Evolutionary conservation across 2,329 filamentous ascomycete species (phyloP), one percentile per base, ranked within the genome.

Genomic region (Clonostachys chloroleuca): DNA sequence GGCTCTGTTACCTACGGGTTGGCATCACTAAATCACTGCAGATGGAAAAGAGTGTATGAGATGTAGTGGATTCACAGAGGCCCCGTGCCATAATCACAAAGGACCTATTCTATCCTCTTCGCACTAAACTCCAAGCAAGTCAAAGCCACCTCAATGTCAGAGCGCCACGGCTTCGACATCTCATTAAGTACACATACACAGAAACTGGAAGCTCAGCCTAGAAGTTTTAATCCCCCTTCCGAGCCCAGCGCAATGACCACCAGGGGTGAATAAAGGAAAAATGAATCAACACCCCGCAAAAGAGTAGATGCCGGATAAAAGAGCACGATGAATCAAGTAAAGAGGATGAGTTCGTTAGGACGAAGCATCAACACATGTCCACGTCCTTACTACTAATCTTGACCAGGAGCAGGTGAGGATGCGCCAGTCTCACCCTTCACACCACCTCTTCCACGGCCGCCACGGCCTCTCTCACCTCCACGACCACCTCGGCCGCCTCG

Each of bases 401-500:
- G 70, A 51, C 74, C 64, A 46, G 76, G 70, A 37, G 79, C 79
- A 13, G 78, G 73, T 30, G 80, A 81, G 34, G 73, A 72, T 44
- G 70, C 72, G 51, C 74, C 75, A 24, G 73, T 76, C 43, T 84
- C 78, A 47, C 80, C 82, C 69, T 81, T 84, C 18, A 73, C 72
- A 35, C 79, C 78, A 48, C 80, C 76, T 47, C 73, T 67, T 37
- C 80, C 78, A 45, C 80, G 73, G 12, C 77, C 75, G 34, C 80
- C 75, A 44, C 79, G 70, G 33, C 80, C 75, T 37, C 83, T 74
- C 47, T 82, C 75, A 50, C 74, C 72, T 43, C 82, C 80, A 42
- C 84, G 79, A 35, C 80, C 74, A 42, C 80, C 76, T 12, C 80
- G 72, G 34, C 71, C 74, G 14, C 81, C 81, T 42, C 81, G 77